phyloP scores from a whole-genome alignment of 352 stramenopile genomes.

The Phytophthora cactorum region DNA sequence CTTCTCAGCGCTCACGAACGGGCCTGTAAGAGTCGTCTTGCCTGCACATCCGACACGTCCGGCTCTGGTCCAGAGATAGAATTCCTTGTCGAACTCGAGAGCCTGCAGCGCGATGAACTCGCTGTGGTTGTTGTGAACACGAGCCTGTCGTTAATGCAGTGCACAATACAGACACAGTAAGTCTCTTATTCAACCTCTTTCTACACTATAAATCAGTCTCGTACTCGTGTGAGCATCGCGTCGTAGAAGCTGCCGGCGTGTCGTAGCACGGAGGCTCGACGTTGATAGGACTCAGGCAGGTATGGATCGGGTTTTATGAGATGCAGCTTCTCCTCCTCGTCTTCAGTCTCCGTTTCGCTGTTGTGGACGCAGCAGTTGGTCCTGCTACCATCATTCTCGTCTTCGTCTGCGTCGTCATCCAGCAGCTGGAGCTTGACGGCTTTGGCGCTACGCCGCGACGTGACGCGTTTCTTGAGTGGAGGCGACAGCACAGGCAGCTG shows the following conservation, averaged over 20 bases:
- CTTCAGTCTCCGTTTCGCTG: slow-evolving; percentile 31
- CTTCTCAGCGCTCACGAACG: slow-evolving; percentile 43
- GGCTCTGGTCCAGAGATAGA: slow-evolving; percentile 60
- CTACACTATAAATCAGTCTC: slow-evolving; percentile 11
- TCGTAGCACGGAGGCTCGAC: slow-evolving; percentile 43
- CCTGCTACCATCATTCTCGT: slow-evolving; percentile 14
- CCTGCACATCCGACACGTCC: slow-evolving; percentile 53
- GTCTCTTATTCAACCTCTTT: slow-evolving; percentile 11
- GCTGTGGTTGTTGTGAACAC: slow-evolving; percentile 65
- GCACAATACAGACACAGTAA: slow-evolving; percentile 9
- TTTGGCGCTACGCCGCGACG: slow-evolving; percentile 38
- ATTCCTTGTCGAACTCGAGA: slow-evolving; percentile 52
- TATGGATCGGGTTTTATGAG: slow-evolving; percentile 62
- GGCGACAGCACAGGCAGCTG: slow-evolving; percentile 49
- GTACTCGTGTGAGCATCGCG: slow-evolving; percentile 68
- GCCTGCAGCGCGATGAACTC: slow-evolving; percentile 75
- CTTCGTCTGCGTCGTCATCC: slow-evolving; percentile 31
- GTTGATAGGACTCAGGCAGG: slow-evolving; percentile 49
- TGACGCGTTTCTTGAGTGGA: slow-evolving; percentile 58
- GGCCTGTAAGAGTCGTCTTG: slow-evolving; percentile 52
- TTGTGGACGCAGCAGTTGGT: slow-evolving; percentile 16
- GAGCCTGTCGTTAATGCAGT: slow-evolving; percentile 38
- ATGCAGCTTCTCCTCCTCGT: slow-evolving; percentile 30
- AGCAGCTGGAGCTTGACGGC: slow-evolving; percentile 47
- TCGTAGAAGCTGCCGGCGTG: slow-evolving; percentile 55